A percentile compares a stretch with the other conserved stretches of the same genome.
Conservation (phyloP, 148 eudicot genomes). For the Cornus controversa region DNA sequence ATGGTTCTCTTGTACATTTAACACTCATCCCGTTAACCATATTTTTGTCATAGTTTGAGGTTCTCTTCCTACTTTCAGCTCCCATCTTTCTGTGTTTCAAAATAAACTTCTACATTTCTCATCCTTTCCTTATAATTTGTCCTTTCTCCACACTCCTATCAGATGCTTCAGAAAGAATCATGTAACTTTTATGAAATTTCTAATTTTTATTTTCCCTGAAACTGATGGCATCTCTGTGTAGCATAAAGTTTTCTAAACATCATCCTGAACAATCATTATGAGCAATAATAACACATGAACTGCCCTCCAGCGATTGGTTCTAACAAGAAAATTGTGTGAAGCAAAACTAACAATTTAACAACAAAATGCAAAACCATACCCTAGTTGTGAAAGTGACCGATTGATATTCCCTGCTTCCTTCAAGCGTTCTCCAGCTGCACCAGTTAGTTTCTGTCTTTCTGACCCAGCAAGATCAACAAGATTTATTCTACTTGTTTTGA, state of each 20-base stretch:
- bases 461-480: slow-evolving; percentile 99
- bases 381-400: slow-evolving; percentile 94
- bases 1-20: too few relatives aligned
- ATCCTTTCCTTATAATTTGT: background rate
- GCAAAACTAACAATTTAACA: background rate
- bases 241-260: too few relatives aligned
- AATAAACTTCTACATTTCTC: background rate
- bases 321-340: background rate
- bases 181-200: background rate
- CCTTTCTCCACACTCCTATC: background rate
- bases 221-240: background rate
- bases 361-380: slow-evolving; percentile 44
- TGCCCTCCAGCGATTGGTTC: background rate
- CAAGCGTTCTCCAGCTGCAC: slow-evolving; percentile 97
- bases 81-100: background rate
- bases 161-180: background rate
- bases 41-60: too few relatives aligned
- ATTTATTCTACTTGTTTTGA: slow-evolving; percentile 86
- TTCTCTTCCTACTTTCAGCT: too few relatives aligned
- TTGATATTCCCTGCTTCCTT: slow-evolving; percentile 98
- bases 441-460: slow-evolving; percentile 93
- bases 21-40: too few relatives aligned
- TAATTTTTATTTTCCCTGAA: background rate
- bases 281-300: background rate
- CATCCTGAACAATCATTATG: background rate